These are phyloP conservation scores for Agastache rugosa DNA, from an alignment of 257 asterid genomes.

Conservation along the genomic window DNA sequence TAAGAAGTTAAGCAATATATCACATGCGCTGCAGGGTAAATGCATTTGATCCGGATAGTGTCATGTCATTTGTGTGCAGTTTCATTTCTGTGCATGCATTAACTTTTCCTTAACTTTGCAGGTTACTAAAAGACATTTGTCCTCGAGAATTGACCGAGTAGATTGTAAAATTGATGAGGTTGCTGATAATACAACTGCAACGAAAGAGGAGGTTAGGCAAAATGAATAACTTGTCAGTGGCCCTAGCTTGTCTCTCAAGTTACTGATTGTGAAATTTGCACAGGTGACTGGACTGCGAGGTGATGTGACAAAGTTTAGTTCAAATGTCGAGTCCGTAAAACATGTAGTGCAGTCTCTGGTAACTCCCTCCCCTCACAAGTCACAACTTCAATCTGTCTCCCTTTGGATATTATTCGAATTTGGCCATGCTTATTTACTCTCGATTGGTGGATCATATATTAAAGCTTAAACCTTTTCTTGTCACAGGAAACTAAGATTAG, in stretches of 20 bases:
- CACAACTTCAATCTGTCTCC: conserved; percentile 7
- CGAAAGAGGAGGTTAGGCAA: conserved; percentile 72
- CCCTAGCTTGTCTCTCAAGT: conserved; percentile 25
- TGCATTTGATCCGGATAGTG: conserved; percentile 30
- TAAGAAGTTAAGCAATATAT: not conserved
- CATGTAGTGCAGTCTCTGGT: conserved; percentile 83
- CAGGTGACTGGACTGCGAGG: conserved; percentile 75
- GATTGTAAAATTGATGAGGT: conserved; percentile 81
- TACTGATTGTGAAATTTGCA: conserved; percentile 29
- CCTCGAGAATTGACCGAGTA: conserved; percentile 71
- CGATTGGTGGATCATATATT: conserved; percentile 29
- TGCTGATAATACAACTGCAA: conserved; percentile 58
- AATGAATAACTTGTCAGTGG: conserved; percentile 14
- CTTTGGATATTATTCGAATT: conserved; percentile 26
- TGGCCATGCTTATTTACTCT: conserved; percentile 4
- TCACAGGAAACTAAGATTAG: conserved; percentile 79
- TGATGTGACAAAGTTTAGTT: conserved; percentile 60
- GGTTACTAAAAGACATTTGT: conserved; percentile 73
- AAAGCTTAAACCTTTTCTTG: conserved; percentile 30
- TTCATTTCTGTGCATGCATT: conserved; percentile 6
- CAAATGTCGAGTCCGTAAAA: conserved; percentile 68
- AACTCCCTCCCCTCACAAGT: conserved; percentile 34
- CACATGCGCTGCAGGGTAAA: not conserved
- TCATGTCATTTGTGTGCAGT: conserved; percentile 4
- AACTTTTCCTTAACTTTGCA: conserved; percentile 43